These are phyloP conservation scores for Stropharia rugosoannulata DNA, from an alignment of 768 basidiomycete genomes.

Conservation along the genomic window DNA sequence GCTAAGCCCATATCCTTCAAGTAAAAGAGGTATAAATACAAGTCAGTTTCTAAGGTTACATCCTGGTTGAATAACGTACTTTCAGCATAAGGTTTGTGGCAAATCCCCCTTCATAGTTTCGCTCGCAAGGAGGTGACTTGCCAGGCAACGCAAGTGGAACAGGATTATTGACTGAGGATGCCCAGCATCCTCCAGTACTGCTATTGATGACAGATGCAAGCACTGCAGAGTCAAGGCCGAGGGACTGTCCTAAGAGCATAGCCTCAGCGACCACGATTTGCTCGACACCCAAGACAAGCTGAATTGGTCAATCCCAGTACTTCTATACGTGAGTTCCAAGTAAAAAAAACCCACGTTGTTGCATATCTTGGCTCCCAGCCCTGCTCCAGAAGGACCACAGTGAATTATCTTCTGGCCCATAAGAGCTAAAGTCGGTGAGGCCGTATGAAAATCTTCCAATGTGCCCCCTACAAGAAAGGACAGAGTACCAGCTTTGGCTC, in stretches of 20 bases:
- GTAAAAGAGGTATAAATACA: neutral
- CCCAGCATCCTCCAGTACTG: constrained; percentile 83
- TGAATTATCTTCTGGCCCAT: constrained; percentile 87
- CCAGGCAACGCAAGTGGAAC: constrained; percentile 71
- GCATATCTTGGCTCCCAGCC: constrained; percentile 87
- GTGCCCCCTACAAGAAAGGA: constrained; percentile 92
- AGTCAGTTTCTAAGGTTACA: neutral
- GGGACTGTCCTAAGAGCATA: constrained; percentile 80
- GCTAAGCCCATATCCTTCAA: constrained; percentile 84
- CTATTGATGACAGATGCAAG: constrained; percentile 85
- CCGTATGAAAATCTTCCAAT: constrained; percentile 50
- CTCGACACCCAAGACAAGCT: constrained; percentile 71
- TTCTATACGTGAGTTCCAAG: constrained; percentile 13
- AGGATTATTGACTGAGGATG: constrained; percentile 85
- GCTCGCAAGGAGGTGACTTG: constrained; percentile 79
- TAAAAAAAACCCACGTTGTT: constrained; percentile 63
- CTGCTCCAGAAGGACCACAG: constrained; percentile 81
- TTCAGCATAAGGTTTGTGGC: constrained; percentile 83
- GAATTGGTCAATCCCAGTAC: constrained; percentile 13
- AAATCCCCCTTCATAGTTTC: constrained; percentile 84
- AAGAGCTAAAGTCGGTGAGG: constrained; percentile 56
- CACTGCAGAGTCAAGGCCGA: constrained; percentile 77
- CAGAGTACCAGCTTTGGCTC: constrained; percentile 84
- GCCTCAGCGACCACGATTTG: constrained; percentile 88
- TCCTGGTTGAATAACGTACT: constrained; percentile 27